Percentiles rank a stretch among this genome's conserved stretches.
phyloP scores from a whole-genome alignment of 495 filamentous ascomycete species.

The Platismatia glauca region DNA sequence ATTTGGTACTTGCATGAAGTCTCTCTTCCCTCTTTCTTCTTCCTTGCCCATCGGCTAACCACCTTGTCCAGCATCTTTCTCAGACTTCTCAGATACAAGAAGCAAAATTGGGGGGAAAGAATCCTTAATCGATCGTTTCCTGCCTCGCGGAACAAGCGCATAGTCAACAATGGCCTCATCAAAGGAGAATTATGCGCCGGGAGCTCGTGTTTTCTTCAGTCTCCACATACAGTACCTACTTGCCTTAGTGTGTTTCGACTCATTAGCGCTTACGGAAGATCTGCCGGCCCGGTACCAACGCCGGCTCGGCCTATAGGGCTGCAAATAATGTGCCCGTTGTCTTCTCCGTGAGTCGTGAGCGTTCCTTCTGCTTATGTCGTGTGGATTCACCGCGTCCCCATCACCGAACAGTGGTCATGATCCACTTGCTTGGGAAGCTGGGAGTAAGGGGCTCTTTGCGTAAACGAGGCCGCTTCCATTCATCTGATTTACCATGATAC shows the following conservation, averaged over 20 bases:
- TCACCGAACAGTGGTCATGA: not conserved
- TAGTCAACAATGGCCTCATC: no score
- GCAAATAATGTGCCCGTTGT: not conserved
- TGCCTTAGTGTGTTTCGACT: not conserved
- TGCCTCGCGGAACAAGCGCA: not conserved
- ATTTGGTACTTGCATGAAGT: not conserved
- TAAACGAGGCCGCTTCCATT: not conserved
- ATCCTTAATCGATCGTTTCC: not conserved
- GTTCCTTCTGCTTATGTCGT: not conserved
- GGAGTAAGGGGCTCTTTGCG: not conserved
- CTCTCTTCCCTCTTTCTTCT: not conserved
- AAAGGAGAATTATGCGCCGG: no score
- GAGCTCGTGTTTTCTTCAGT: no score
- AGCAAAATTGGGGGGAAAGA: not conserved
- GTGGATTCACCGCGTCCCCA: not conserved
- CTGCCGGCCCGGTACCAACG: not conserved
- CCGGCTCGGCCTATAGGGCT: not conserved
- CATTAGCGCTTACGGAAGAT: not conserved
- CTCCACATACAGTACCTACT: no score
- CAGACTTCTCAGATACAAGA: not conserved
- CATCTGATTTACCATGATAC: not conserved
- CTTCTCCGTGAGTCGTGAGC: not conserved
- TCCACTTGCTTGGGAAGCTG: not conserved
- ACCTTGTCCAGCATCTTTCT: not conserved
- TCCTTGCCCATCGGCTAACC: not conserved